These are phyloP conservation scores for Podospora pseudopauciseta DNA, from an alignment of 495 filamentous ascomycete species.

Conservation along the genomic window DNA sequence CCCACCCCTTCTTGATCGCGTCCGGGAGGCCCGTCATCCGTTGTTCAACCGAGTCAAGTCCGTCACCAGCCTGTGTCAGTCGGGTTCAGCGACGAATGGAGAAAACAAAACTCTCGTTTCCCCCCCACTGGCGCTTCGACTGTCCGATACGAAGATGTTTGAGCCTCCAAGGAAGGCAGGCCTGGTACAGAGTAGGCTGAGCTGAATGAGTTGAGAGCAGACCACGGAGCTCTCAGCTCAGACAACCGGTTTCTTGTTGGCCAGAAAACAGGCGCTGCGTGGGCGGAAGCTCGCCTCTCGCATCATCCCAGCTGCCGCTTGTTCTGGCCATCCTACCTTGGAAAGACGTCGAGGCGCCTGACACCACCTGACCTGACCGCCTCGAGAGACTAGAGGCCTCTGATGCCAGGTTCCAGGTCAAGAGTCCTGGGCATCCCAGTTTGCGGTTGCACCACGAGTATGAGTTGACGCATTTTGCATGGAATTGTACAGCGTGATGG, in stretches of 20 bases:
- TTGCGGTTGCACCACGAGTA: not conserved
- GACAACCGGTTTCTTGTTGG: slow-evolving; percentile 8
- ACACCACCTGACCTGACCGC: slow-evolving; percentile 8
- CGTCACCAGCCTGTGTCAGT: slow-evolving; percentile 22
- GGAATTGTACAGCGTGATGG: not conserved
- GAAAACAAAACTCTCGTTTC: not conserved
- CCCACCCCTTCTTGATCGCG: slow-evolving; percentile 21
- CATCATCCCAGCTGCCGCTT: slow-evolving; percentile 6
- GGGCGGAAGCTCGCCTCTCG: not conserved
- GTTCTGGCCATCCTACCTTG: not conserved
- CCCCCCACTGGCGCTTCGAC: not conserved
- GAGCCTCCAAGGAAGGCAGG: not conserved
- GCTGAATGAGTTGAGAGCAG: not conserved
- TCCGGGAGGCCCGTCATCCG: slow-evolving; percentile 20
- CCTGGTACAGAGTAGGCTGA: not conserved
- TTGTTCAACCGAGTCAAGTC: slow-evolving; percentile 30
- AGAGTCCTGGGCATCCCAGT: not conserved
- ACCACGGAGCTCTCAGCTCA: not conserved
- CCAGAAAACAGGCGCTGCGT: slow-evolving; percentile 1
- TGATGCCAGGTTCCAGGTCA: not conserved
- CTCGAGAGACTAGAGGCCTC: not conserved
- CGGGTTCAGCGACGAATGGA: not conserved
- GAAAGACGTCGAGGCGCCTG: not conserved
- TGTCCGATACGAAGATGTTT: not conserved
- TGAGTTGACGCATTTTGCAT: not conserved